Base-by-base conservation (phyloP, 371 early-diverging fungal genomes). In the Thermomucor indicae-seudaticae region DNA sequence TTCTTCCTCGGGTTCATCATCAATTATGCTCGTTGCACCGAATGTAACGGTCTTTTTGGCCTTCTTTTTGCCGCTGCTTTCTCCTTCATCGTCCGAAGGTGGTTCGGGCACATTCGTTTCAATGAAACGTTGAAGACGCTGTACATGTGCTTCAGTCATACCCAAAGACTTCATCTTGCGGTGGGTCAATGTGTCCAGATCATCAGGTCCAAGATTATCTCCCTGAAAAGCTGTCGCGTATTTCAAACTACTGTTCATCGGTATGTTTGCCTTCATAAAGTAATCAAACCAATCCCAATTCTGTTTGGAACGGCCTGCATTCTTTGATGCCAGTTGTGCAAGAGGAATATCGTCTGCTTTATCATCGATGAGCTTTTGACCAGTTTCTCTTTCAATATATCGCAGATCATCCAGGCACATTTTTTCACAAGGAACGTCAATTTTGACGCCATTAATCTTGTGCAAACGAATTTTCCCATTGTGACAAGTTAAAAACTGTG, bases 391-490 rank as follows among this genome's bases (percentile, higher is more conserved):
- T 25, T 81, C 77, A 10, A 91, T 81, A 65, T 75, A 89, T 17
- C 67, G 72, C n/a, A 86, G 53, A 62, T 95, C 94, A n/a, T 72
- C 81, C 22, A 60, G 58, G 17, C 84, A 81, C 72, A 97, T 86
- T 58, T 95, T 95, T 12, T 89, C 86, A 27, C 93, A 65, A 3
- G 94, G 91, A 1, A 97, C 97, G 43, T 84, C 89, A 60, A 97
- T 96, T 55, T 86, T 93, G 57, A 92, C 93, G 45, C 94, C 94
- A 63, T 97, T 97, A 23, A 85, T 65, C 61, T 97, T 97, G 74
- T 92, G 93, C 43, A 97, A 65, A 23, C 93, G 86, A 24, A 94
- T 86, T 57, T 91, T 90, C 49, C 88, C 91, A 41, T 90, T 85
- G 38, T 83, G 75, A 39, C 77, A 74, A 19, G 79, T 74, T 22